These are phyloP conservation scores for Psilocybe tampanensis DNA, from an alignment of 768 basidiomycete species.

Conservation along the genomic window DNA sequence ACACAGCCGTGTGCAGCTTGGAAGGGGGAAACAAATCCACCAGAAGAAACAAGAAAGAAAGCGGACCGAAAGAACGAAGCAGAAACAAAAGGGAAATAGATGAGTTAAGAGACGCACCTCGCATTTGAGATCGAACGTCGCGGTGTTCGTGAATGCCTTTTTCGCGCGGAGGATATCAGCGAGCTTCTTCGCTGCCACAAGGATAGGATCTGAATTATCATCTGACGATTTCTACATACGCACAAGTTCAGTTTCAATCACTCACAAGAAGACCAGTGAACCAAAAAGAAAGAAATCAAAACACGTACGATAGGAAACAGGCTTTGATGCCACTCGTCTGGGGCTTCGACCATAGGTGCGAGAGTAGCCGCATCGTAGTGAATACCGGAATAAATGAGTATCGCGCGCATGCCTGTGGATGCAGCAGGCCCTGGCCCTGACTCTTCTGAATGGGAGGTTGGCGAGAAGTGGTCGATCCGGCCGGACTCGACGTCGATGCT, in stretches of 20 bases:
- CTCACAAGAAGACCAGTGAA: neutral
- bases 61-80: neutral
- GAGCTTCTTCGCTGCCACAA: conserved; percentile 69
- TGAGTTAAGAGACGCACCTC: conserved; percentile 58
- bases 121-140: conserved; percentile 90
- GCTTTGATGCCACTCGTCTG: conserved; percentile 88
- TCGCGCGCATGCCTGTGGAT: conserved; percentile 46
- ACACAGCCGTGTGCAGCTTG: neutral
- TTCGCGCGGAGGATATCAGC: conserved; percentile 72
- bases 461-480: conserved; percentile 79
- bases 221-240: conserved; percentile 31
- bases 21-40: neutral
- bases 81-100: neutral
- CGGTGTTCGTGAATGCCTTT: conserved; percentile 88
- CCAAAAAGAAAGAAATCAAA: neutral
- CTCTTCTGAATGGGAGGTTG: conserved; percentile 41
- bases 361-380: conserved; percentile 93
- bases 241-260: neutral
- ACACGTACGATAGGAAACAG: conserved; percentile 67
- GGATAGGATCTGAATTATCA: conserved; percentile 51
- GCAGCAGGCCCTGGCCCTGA: too few species aligned
- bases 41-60: too few species aligned
- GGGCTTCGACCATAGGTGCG: conserved; percentile 76
- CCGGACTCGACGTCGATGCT: conserved; percentile 94
- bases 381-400: conserved; percentile 94